Base-by-base conservation (phyloP, 352 stramenopile genomes). In the Paralagenidium karlingii region DNA sequence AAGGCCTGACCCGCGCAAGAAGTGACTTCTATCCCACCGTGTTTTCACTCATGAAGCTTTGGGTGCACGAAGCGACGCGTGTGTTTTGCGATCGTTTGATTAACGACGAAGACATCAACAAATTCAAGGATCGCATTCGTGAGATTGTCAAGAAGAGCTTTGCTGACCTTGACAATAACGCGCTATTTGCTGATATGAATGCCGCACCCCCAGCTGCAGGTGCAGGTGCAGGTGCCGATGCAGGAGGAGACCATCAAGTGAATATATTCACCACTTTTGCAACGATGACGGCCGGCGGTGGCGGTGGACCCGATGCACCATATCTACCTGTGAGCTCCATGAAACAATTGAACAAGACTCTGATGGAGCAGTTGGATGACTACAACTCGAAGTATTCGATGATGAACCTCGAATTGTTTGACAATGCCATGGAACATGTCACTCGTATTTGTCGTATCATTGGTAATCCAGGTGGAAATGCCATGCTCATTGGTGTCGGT, bases 341-440 rank as follows among this genome's bases (percentile, higher is more conserved):
- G 62, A 90, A 91, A 40, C 53, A 67, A 10, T 53, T 96, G 1
- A 93, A 91, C 46, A 89, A 85, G 26, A 68, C 95, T n/a, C 48
- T 97, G 11, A 71, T 96, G 32, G 82, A 93, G 32, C 94, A 96
- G 40, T 67, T 99, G 3, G 92, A 97, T 49, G 68, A 96, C 50
- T 97, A 97, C 68, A 97, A 96, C 55, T 96, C 96, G 41, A 89
- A 96, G 50, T 95, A 97, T 38, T 94, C 94, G 34, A 96, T 96
- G 77, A 99, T 99, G 94, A 96, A 98, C 48, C 59, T 99, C 2
- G 94, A 98, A 34, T 70, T 99, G 0, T 99, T 99, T 40, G 83
- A 98, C 53, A 94, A 98, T 44, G 95, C 95, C 9, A 97, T 98
- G 74, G 76, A 95, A 49, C 94, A 98, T 53, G 75, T 98, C 27